phyloP scores from a whole-genome alignment of 306 rosid genomes.

The Clitoria ternatea region DNA sequence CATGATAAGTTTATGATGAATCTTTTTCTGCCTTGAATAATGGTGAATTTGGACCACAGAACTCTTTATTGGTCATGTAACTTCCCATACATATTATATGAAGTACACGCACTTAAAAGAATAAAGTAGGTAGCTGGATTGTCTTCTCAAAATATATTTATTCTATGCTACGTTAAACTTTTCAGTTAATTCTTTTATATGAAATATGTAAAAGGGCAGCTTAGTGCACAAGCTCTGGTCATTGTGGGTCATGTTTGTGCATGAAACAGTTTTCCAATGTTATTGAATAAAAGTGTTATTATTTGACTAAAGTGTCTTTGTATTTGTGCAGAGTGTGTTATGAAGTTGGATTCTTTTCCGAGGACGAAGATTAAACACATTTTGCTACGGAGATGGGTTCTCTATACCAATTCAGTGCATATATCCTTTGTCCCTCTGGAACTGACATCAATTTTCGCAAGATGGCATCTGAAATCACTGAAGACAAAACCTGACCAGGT shows the following conservation, averaged over 20 bases:
- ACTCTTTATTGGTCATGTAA: neutral
- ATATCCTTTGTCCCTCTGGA: constrained; percentile 39
- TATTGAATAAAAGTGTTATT: no score
- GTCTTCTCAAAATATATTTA: neutral
- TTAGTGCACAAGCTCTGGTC: neutral
- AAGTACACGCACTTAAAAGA: no score
- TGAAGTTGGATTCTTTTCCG: constrained; percentile 29
- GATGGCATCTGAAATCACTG: constrained; percentile 25
- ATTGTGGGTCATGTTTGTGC: constrained; percentile 3
- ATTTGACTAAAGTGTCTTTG: neutral
- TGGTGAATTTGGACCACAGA: neutral
- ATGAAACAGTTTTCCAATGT: neutral
- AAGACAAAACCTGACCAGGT: constrained; percentile 23
- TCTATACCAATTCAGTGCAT: constrained; percentile 19
- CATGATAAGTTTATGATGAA: neutral
- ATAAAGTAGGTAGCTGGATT: neutral
- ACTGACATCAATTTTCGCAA: constrained; percentile 31
- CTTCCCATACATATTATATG: neutral
- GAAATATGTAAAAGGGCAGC: neutral
- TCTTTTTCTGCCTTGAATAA: neutral
- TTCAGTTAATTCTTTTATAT: neutral
- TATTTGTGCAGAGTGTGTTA: constrained; percentile 30
- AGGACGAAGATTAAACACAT: constrained; percentile 40
- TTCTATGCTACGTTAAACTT: neutral
- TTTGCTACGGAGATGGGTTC: constrained; percentile 26